Conservation (phyloP, 176 grass and related monocot species). For the Triticum dicoccoides region DNA sequence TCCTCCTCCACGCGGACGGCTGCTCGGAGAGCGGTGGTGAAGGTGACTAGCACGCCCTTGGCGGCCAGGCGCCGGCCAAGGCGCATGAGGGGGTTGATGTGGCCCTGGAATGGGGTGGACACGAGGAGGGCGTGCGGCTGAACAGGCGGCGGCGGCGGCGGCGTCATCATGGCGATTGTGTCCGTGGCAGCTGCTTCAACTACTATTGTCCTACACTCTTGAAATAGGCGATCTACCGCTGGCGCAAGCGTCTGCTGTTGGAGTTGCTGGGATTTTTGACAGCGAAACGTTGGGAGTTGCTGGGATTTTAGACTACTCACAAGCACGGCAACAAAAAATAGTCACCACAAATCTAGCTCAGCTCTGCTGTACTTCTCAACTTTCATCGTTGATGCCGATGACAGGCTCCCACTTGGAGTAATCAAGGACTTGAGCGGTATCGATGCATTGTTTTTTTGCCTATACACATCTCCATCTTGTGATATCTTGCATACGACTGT, state of each 20-base stretch:
- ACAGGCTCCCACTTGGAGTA: background rate
- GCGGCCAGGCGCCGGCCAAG: conserved; percentile 50
- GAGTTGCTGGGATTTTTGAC: background rate
- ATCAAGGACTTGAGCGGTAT: background rate
- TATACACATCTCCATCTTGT: background rate
- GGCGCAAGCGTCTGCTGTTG: background rate
- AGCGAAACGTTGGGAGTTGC: background rate
- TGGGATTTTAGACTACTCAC: too few relatives aligned
- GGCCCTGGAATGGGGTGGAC: conserved; percentile 37
- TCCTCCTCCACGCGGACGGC: background rate
- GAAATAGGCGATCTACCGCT: background rate
- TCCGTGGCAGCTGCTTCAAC: background rate
- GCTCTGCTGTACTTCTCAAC: background rate
- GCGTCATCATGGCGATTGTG: background rate
- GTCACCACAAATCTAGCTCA: background rate
- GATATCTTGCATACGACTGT: background rate
- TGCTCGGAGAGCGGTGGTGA: conserved; percentile 23
- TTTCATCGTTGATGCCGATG: background rate
- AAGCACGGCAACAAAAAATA: background rate
- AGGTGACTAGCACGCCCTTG: conserved; percentile 49
- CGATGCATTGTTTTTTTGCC: too few relatives aligned
- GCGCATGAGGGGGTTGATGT: conserved; percentile 51
- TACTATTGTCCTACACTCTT: background rate
- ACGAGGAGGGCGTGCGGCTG: conserved; percentile 52
- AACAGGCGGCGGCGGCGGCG: background rate